phyloP scores from a whole-genome alignment of 805 yeast species.

The Teunomyces cretensis region DNA sequence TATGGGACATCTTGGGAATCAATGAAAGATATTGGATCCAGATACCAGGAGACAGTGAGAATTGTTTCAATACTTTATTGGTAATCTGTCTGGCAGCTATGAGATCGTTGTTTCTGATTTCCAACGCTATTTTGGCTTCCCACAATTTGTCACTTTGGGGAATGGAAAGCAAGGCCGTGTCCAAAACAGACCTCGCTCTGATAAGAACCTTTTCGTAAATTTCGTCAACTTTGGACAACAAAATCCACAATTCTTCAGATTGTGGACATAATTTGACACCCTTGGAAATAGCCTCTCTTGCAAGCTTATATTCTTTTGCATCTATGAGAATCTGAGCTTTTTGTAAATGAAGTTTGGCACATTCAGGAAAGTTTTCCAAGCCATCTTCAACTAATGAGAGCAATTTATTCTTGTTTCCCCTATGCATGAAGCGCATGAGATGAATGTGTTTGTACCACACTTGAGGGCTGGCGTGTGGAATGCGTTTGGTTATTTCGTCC shows the following conservation, averaged over 20 bases:
- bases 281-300: conserved; percentile 45
- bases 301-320: conserved; percentile 31
- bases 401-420: conserved; percentile 21
- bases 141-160: conserved; percentile 54
- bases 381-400: conserved; percentile 43
- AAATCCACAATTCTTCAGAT: conserved; percentile 53
- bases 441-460: conserved; percentile 64
- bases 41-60: conserved; percentile 58
- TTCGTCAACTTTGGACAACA: conserved; percentile 50
- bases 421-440: conserved; percentile 43
- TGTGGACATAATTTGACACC: conserved; percentile 53
- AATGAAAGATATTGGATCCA: conserved; percentile 64
- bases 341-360: conserved; percentile 59
- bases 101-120: conserved; percentile 46
- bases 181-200: conserved; percentile 71
- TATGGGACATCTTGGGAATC: conserved; percentile 47
- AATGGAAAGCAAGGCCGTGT: conserved; percentile 51
- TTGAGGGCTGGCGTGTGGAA: conserved; percentile 36
- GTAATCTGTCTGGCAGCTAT: conserved; percentile 55
- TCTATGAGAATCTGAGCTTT: conserved; percentile 53
- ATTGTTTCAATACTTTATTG: conserved; percentile 55
- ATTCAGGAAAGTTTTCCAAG: conserved; percentile 45
- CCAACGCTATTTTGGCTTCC: conserved; percentile 59
- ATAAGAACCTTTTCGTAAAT: conserved; percentile 38
- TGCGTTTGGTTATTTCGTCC: conserved; percentile 25